Evolutionary conservation across 1,284 basidiomycete species (phyloP).

Genomic region (Cryptococcus wingfieldii): DNA sequence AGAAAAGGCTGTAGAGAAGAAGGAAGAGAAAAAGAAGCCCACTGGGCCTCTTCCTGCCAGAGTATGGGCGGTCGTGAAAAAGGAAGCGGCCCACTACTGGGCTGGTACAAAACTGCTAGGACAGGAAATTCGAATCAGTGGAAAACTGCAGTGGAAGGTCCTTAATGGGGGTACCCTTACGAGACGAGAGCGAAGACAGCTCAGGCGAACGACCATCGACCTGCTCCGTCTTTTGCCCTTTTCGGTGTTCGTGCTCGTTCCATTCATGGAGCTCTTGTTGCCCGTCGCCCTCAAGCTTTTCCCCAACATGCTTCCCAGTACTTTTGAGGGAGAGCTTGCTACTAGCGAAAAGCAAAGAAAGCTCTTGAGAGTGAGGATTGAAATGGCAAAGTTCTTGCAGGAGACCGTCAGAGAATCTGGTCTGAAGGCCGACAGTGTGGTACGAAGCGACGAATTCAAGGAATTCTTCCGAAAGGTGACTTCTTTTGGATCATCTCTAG

Average conservation of each 20-base stretch:
- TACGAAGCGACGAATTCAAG: slow-evolving; percentile 93
- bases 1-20: slow-evolving; percentile 70
- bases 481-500: background rate
- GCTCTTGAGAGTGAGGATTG: slow-evolving; percentile 85
- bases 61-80: slow-evolving; percentile 86
- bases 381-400: slow-evolving; percentile 99
- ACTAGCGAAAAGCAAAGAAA: slow-evolving; percentile 96
- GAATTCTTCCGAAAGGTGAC: slow-evolving; percentile 95
- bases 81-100: slow-evolving; percentile 97
- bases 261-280: slow-evolving; percentile 97
- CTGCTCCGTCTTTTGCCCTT: slow-evolving; percentile 90
- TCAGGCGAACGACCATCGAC: slow-evolving; percentile 90
- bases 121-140: slow-evolving; percentile 88
- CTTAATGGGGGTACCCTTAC: slow-evolving; percentile 87
- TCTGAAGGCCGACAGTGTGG: slow-evolving; percentile 84
- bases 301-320: slow-evolving; percentile 98
- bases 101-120: slow-evolving; percentile 90
- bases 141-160: slow-evolving; percentile 84
- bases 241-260: slow-evolving; percentile 89
- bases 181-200: slow-evolving; percentile 83
- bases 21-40: slow-evolving; percentile 55
- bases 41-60: slow-evolving; percentile 34
- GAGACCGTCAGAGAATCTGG: slow-evolving; percentile 94
- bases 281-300: slow-evolving; percentile 96
- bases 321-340: slow-evolving; percentile 95